Percentiles rank a stretch among this genome's conserved stretches.
phyloP scores from a whole-genome alignment of 495 filamentous ascomycete genomes.

The Penicillium canariense region DNA sequence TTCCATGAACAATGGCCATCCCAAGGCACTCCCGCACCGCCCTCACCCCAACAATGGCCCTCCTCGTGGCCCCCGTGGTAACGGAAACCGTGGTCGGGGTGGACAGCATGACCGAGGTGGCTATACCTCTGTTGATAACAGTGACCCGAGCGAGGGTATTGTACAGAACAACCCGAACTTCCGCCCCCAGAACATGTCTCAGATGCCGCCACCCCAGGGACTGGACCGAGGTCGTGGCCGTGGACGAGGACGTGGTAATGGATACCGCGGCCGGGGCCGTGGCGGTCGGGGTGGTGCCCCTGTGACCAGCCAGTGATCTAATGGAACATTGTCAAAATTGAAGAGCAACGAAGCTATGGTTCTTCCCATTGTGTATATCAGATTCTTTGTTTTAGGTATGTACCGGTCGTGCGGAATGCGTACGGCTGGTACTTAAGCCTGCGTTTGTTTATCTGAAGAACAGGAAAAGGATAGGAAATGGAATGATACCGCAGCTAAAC shows the following conservation, averaged over 20 bases:
- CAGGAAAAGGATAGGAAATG: constrained; percentile 4
- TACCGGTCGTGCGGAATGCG: neutral
- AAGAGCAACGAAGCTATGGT: neutral
- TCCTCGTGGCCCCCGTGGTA: constrained; percentile 32
- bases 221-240: constrained; percentile 60
- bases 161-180: constrained; percentile 53
- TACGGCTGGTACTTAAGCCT: neutral
- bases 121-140: constrained; percentile 52
- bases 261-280: constrained; percentile 31
- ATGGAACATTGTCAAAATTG: neutral
- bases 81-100: constrained; percentile 32
- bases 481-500: neutral
- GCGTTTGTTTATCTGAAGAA: neutral
- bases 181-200: constrained; percentile 60
- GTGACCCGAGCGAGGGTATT: constrained; percentile 48
- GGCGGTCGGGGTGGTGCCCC: constrained; percentile 27
- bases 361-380: constrained; percentile 2
- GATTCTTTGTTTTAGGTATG: neutral
- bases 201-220: constrained; percentile 75
- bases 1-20: constrained; percentile 39
- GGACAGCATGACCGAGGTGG: constrained; percentile 45
- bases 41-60: constrained; percentile 31
- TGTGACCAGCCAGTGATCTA: constrained; percentile 9
- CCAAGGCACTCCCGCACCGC: constrained; percentile 36
- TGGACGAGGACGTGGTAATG: constrained; percentile 45